Base-by-base conservation (phyloP, 345 rosid species). In the Eucalyptus brandiana region DNA sequence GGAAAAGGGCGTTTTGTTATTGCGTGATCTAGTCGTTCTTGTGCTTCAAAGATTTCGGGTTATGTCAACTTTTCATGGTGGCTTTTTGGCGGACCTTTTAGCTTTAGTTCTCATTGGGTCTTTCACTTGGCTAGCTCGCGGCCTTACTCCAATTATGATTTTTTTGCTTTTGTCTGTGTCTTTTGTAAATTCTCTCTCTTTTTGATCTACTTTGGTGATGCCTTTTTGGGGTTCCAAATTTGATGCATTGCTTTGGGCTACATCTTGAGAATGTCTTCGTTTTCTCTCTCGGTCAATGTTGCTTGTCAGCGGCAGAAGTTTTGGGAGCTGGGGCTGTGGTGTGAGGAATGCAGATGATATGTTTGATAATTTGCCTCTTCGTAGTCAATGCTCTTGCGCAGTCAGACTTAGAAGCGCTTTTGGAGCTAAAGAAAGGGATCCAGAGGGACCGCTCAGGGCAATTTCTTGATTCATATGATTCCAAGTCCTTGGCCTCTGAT, bases 341-440 rank as follows among this genome's bases (percentile, higher is more conserved):
- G 89, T 93, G 92, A 93, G 94, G 91, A 94, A 97, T 97, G 99
- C 94, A 89, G 92, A 93, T 69, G 87, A 65, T 90, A 88, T 89
- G 91, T 91, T 93, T 91, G 93, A 88, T 94, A 89, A 13, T 94
- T 51, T 88, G 58, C 58, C 42, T 89, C 65, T 89, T 95, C 89
- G 89, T 91, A 34, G 90, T 85, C 12, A 90, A 53, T 89, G 93
- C 92, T 88, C 89, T 93, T 28, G 97, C 94, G 87, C 93, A 93
- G 80, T 92, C 96, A n/a, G 99, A 97, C 88, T 94, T 92, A 90
- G 95, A 95, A 87, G 95, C 96, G 80, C 98, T 97, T 69, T 88
- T 97, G 80, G 95, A 94, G 92, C 94, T 97, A 10, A 96, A 94
- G 93, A 96, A 94, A 89, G 98, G 96, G 30, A 87, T 97, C 80